phyloP scores from a whole-genome alignment of 2,329 filamentous ascomycete species.

The Curvularia spicifera region DNA sequence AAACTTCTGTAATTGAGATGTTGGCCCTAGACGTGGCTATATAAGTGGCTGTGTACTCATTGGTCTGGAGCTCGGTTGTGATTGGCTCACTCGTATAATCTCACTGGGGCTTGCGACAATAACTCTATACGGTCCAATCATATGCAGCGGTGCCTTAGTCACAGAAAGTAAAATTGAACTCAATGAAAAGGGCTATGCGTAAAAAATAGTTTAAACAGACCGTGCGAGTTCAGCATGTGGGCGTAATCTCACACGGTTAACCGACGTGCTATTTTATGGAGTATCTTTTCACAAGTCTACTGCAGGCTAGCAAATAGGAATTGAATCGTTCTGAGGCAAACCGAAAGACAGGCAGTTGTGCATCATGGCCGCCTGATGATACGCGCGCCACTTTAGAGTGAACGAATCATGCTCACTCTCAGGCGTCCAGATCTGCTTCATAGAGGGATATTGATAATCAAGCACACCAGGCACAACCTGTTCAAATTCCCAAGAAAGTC shows the following conservation, averaged over 20 bases:
- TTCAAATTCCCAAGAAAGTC: too few species aligned
- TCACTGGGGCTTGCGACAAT: neutral
- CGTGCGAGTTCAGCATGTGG: too few species aligned
- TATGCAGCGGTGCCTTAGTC: neutral
- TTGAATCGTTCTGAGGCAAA: neutral
- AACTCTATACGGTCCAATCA: conserved; percentile 1
- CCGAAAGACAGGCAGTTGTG: neutral
- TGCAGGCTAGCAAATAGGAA: neutral
- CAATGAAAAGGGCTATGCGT: neutral
- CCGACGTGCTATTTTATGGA: too few species aligned
- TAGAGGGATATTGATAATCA: neutral
- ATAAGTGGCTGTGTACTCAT: neutral
- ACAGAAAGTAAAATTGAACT: neutral
- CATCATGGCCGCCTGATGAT: neutral
- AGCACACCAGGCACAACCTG: too few species aligned
- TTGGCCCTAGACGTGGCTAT: neutral
- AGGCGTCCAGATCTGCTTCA: neutral
- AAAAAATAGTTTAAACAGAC: too few species aligned
- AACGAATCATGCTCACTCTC: neutral
- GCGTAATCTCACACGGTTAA: too few species aligned
- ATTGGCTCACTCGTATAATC: conserved; percentile 14
- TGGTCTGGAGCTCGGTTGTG: neutral
- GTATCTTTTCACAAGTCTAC: neutral
- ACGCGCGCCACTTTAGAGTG: neutral
- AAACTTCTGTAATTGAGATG: neutral